These are phyloP conservation scores for Blastobotrys ciferrii DNA, from an alignment of 1,139 yeast species.

Conservation along the genomic window DNA sequence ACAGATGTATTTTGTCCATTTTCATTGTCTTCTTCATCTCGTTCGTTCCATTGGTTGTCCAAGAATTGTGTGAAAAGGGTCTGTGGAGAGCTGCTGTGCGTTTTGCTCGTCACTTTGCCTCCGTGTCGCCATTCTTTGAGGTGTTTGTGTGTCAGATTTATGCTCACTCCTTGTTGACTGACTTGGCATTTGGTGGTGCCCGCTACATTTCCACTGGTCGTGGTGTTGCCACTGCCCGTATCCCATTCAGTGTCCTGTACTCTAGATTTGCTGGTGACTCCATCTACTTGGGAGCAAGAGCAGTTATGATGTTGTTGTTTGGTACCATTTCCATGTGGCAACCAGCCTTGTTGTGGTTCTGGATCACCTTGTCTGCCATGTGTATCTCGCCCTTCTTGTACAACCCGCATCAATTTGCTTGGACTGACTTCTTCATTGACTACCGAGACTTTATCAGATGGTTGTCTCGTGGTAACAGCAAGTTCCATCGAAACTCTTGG, in stretches of 20 bases:
- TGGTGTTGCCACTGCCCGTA: slow-evolving; percentile 74
- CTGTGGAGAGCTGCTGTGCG: slow-evolving; percentile 59
- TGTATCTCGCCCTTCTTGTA: slow-evolving; percentile 77
- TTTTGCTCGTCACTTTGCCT: slow-evolving; percentile 60
- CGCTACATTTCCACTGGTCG: slow-evolving; percentile 80
- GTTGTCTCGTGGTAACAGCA: slow-evolving; percentile 64
- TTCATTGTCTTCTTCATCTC: slow-evolving; percentile 83
- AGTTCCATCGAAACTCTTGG: slow-evolving; percentile 59
- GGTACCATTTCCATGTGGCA: slow-evolving; percentile 74
- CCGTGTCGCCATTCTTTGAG: slow-evolving; percentile 81
- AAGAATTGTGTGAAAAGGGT: slow-evolving; percentile 79
- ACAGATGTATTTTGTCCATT: slow-evolving; percentile 75
- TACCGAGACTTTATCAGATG: slow-evolving; percentile 64
- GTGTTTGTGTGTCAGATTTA: slow-evolving; percentile 85
- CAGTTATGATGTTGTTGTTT: slow-evolving; percentile 58
- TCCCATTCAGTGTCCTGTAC: slow-evolving; percentile 58
- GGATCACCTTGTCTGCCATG: slow-evolving; percentile 70
- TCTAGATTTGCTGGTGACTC: slow-evolving; percentile 63
- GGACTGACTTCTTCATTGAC: slow-evolving; percentile 68
- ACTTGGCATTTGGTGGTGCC: slow-evolving; percentile 80
- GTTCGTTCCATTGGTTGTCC: slow-evolving; percentile 73
- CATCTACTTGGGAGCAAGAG: slow-evolving; percentile 62
- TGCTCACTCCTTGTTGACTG: slow-evolving; percentile 65
- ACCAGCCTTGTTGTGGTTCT: slow-evolving; percentile 76
- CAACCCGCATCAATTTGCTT: slow-evolving; percentile 82